Conservation (phyloP, 2,329 filamentous ascomycete species). For the Ceratocystis ficicola region DNA sequence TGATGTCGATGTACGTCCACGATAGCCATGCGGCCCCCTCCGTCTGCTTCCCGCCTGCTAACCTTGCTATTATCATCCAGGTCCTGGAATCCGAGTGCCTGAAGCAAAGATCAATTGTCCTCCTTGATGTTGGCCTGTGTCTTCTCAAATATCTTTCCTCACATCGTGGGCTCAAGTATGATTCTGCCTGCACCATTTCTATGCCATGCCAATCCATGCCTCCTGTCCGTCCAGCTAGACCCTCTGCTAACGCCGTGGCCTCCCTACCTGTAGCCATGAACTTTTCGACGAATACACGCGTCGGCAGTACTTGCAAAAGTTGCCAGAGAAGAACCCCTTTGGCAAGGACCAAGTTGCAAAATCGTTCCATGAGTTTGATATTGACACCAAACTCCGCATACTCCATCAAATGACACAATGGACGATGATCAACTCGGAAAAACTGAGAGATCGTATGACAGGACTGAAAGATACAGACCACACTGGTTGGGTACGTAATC, state of each 20-base stretch:
- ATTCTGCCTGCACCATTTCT: slow-evolving; percentile 29
- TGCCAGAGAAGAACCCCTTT: slow-evolving; percentile 70
- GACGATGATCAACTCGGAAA: slow-evolving; percentile 76
- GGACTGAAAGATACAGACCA: slow-evolving; percentile 73
- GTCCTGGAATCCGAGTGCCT: slow-evolving; percentile 82
- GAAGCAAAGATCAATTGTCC: slow-evolving; percentile 59
- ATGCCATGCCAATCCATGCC: slow-evolving; percentile 6
- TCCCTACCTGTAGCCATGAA: slow-evolving; percentile 48
- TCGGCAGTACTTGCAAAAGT: slow-evolving; percentile 75
- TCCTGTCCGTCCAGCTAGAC: neutral
- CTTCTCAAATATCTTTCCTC: slow-evolving; percentile 89
- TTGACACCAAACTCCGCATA: slow-evolving; percentile 67
- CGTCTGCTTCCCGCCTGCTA: neutral
- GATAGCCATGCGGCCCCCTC: neutral
- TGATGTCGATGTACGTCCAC: slow-evolving; percentile 62
- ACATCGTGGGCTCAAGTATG: slow-evolving; percentile 77
- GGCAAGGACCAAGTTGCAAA: slow-evolving; percentile 60
- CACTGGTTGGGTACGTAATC: slow-evolving; percentile 60
- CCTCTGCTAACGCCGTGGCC: slow-evolving; percentile 20
- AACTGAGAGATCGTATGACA: slow-evolving; percentile 73
- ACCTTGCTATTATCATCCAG: slow-evolving; percentile 35
- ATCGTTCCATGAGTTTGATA: slow-evolving; percentile 69
- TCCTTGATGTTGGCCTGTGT: slow-evolving; percentile 72
- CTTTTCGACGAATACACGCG: slow-evolving; percentile 90
- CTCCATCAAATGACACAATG: slow-evolving; percentile 83